phyloP scores from a whole-genome alignment of 2,329 filamentous ascomycete genomes.

The Arachnomyces sp. region DNA sequence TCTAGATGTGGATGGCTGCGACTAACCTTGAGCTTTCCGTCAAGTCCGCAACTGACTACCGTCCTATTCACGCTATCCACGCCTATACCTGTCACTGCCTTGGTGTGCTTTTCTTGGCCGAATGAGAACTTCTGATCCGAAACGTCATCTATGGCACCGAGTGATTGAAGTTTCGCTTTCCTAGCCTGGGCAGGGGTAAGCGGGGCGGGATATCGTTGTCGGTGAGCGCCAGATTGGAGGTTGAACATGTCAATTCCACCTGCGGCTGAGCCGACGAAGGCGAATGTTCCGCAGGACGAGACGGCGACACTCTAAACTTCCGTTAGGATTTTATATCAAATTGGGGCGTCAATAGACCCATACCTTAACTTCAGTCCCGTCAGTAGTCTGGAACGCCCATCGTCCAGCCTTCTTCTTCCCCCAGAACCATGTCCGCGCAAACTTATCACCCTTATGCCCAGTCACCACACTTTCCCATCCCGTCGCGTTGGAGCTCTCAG shows the following conservation, averaged over 20 bases:
- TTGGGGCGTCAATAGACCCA: constrained; percentile 8
- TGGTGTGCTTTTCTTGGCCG: constrained; percentile 64
- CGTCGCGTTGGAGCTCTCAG: constrained; percentile 66
- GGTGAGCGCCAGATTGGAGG: constrained; percentile 81
- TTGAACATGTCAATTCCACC: constrained; percentile 94
- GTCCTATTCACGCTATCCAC: constrained; percentile 84
- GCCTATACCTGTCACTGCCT: constrained; percentile 73
- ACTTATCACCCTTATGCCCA: constrained; percentile 75
- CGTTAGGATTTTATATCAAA: constrained; percentile 7
- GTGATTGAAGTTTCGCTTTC: constrained; percentile 60
- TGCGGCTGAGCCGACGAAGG: constrained; percentile 72
- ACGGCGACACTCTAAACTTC: constrained; percentile 65
- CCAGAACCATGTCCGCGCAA: constrained; percentile 96
- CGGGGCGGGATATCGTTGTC: constrained; percentile 76
- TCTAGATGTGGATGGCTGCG: background rate
- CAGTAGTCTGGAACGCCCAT: constrained; percentile 84
- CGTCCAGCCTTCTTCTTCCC: constrained; percentile 84
- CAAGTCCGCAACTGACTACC: constrained; percentile 76
- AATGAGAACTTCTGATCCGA: constrained; percentile 42
- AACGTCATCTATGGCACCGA: constrained; percentile 38
- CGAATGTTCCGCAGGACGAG: constrained; percentile 88
- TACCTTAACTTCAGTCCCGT: constrained; percentile 64
- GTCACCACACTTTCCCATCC: constrained; percentile 98
- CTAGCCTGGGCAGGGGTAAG: constrained; percentile 71
- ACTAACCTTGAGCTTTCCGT: constrained; percentile 73